Evolutionary conservation across 306 rosid genomes (phyloP).

Genomic region (Glycine latifolia): DNA sequence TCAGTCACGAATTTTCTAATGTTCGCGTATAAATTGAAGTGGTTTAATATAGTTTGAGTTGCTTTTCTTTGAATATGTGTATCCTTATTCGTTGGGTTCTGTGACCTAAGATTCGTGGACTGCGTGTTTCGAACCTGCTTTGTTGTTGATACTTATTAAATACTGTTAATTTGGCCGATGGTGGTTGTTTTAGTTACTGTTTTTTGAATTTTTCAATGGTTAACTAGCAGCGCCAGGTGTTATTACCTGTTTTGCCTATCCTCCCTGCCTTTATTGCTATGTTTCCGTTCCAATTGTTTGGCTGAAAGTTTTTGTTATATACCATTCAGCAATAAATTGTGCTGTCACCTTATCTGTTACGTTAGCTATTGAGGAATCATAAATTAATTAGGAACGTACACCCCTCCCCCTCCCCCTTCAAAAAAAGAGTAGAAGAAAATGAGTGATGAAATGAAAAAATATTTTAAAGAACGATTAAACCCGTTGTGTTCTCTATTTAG

Average conservation of each 20-base stretch:
- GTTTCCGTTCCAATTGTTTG: conserved; percentile 33
- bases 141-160: neutral
- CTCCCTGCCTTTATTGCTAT: conserved; percentile 15
- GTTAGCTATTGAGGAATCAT: conserved; percentile 19
- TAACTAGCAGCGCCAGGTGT: conserved; percentile 19
- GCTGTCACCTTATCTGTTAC: neutral
- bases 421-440: no score
- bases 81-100: conserved; percentile 15
- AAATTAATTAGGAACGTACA: neutral
- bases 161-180: conserved; percentile 6
- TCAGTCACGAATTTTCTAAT: no score
- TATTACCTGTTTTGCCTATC: neutral
- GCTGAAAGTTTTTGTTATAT: conserved; percentile 5
- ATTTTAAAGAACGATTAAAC: no score
- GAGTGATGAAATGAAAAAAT: neutral
- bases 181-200: neutral
- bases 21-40: neutral
- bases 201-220: conserved; percentile 1
- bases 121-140: neutral
- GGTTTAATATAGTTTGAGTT: conserved; percentile 24
- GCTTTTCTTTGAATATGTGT: neutral
- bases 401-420: no score
- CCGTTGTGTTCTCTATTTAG: no score
- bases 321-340: conserved; percentile 3
- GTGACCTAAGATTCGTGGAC: conserved; percentile 7